phyloP scores from a whole-genome alignment of 768 basidiomycete species.

The Lactarius psammicola region DNA sequence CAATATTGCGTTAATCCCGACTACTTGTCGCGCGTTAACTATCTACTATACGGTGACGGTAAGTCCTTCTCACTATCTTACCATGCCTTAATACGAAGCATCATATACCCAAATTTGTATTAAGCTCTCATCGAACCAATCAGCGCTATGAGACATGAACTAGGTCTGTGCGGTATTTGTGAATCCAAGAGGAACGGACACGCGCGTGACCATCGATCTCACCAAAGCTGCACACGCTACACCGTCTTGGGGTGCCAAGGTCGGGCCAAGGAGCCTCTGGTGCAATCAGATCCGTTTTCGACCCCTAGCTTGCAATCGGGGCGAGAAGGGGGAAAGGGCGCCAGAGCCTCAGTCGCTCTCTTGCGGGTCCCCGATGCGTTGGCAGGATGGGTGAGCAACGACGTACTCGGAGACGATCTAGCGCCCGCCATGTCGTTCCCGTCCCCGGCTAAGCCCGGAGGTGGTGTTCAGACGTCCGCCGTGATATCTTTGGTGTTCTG shows the following conservation, averaged over 20 bases:
- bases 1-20: too few species aligned
- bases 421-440: not conserved
- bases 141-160: not conserved
- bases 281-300: not conserved
- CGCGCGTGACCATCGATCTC: not conserved
- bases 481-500: not conserved
- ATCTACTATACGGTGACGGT: not conserved
- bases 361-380: not conserved
- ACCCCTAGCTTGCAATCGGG: not conserved
- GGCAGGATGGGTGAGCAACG: not conserved
- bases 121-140: conserved; percentile 1
- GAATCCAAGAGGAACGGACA: not conserved
- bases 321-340: not conserved
- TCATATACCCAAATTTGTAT: not conserved
- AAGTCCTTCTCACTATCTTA: not conserved
- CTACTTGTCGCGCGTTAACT: too few species aligned
- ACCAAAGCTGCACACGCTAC: not conserved
- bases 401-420: not conserved
- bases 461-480: not conserved
- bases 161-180: not conserved
- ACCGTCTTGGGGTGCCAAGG: not conserved
- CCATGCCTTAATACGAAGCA: not conserved
- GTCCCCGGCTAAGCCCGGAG: not conserved
- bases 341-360: not conserved
- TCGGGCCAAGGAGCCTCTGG: not conserved